Conservation (phyloP, 306 rosid genomes). For the Vigna reflexopilosa region DNA sequence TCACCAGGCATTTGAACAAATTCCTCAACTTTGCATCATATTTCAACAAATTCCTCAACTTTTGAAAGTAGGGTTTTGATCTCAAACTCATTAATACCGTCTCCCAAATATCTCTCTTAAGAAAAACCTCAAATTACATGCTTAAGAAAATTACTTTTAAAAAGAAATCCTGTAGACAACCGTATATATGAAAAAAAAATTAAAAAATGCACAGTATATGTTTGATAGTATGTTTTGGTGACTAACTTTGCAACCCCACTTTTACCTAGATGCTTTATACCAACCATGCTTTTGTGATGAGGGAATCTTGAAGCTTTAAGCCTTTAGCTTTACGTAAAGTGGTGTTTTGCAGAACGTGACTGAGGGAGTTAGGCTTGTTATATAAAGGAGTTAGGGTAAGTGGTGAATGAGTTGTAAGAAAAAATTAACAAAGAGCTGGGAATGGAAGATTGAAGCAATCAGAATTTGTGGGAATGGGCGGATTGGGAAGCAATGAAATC, state of each 20-base stretch:
- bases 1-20: neutral
- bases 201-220: neutral
- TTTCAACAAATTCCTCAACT: too few species aligned
- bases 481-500: conserved; percentile 50
- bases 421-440: conserved; percentile 41
- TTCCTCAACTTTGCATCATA: neutral
- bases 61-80: too few species aligned
- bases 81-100: too few species aligned
- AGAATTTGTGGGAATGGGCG: conserved; percentile 61
- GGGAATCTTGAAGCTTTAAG: neutral
- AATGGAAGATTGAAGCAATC: conserved; percentile 55
- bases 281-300: neutral
- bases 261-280: neutral
- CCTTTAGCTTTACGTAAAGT: neutral
- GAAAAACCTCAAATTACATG: neutral
- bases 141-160: neutral
- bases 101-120: too few species aligned
- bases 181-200: neutral
- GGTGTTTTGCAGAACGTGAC: neutral
- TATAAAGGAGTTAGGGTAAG: neutral
- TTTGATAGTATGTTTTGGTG: neutral
- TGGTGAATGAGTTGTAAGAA: neutral
- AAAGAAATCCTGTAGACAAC: neutral
- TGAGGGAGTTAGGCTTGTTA: neutral
- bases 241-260: neutral